Evolutionary conservation across 768 basidiomycete genomes (phyloP).

Genomic region (Suillus lakei): DNA sequence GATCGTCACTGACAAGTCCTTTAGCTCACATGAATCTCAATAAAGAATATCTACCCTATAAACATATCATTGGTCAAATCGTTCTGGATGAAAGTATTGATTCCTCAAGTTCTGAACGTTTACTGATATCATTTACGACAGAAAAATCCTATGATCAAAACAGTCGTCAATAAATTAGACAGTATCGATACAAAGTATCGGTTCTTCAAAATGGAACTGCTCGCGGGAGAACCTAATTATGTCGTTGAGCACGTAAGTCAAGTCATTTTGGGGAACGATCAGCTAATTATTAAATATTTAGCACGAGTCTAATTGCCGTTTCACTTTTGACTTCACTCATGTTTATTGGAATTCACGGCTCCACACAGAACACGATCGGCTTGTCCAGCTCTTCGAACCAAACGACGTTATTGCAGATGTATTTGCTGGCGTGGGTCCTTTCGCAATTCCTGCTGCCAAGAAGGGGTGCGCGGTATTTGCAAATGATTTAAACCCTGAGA

Average conservation of each 20-base stretch:
- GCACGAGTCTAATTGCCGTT: constrained; percentile 86
- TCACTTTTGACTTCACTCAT: constrained; percentile 91
- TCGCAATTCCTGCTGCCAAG: constrained; percentile 91
- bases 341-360: constrained; percentile 99
- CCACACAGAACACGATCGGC: constrained; percentile 87
- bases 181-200: constrained; percentile 86
- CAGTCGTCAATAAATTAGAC: constrained; percentile 95
- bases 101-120: neutral
- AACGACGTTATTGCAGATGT: constrained; percentile 89
- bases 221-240: constrained; percentile 90
- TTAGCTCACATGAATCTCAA: constrained; percentile 91
- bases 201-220: constrained; percentile 94
- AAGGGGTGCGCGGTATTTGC: constrained; percentile 89
- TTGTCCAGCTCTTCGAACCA: constrained; percentile 74
- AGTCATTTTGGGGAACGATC: constrained; percentile 3
- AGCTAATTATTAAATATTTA: constrained; percentile 32
- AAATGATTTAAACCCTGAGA: constrained; percentile 94
- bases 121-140: constrained; percentile 35
- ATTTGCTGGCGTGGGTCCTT: constrained; percentile 97
- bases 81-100: constrained; percentile 77
- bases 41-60: constrained; percentile 90
- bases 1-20: constrained; percentile 8
- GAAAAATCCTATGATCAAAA: constrained; percentile 87
- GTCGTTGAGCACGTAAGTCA: constrained; percentile 79
- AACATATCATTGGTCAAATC: constrained; percentile 88